Base-by-base conservation (phyloP, 768 basidiomycete species). In the Amylocystis lapponica region DNA sequence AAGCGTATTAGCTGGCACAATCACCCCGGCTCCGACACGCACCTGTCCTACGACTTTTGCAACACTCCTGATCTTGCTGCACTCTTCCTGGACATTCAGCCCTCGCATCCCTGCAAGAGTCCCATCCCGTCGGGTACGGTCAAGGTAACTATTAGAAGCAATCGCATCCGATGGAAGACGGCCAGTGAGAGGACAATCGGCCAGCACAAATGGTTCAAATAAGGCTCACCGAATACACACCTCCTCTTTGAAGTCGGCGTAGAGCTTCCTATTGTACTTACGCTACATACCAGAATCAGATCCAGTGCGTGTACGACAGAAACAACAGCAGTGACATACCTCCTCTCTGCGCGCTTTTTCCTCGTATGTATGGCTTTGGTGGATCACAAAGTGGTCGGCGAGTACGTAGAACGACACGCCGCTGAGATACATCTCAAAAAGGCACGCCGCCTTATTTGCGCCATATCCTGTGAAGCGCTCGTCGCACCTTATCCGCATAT, bases 401-500 rank as follows among this genome's bases (percentile, higher is more conserved):
- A 93, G 74, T 21, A 94, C 86, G 57, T 83, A 88, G 63, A 80
- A 92, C 19, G 81, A 81, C 29, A 91, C 75, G 3, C 91, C 91
- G 11, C 87, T 81, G 6, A 94, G 68, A 64, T 89, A 90, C 78
- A 94, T 87, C 60, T 91, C 91, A 58, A 85, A 92, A 27, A 92
- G 71, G 57, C 91, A 93, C 9, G 92, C 90, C 2, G 91, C 91
- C 61, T 94, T 94, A 69, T 94, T 94, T 2, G 81, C 88, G 4
- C 91, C 91, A 59, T 93, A 93, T 2, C 91, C 91, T 35, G 91
- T 74, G 56, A 94, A 94, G 26, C 89, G 77, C 59, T 92, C 89
- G 54, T 93, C 89, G 55, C 90, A 93, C 88, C 88, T 90, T 47
- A 23, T n/a, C 20, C 10, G 19, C 13, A 19, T 16, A 26, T 16